Conservation (phyloP, 1,284 basidiomycete species). For the Kalmanozyma brasiliensis region DNA sequence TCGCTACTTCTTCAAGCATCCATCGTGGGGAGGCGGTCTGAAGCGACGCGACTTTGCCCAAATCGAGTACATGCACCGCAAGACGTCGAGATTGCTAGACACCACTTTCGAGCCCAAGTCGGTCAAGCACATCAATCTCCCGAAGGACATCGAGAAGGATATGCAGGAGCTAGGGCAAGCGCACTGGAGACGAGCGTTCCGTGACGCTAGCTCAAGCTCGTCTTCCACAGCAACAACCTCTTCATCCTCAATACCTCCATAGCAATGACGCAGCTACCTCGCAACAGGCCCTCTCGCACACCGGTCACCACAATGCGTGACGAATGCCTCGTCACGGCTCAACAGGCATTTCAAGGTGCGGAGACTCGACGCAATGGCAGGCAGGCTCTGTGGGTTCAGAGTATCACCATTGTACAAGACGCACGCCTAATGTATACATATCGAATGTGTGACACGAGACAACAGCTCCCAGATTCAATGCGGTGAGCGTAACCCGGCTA, state of each 20-base stretch:
- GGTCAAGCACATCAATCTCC: conserved; percentile 58
- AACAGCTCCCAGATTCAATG: too few species aligned
- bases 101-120: conserved; percentile 56
- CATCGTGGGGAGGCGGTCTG: conserved; percentile 60
- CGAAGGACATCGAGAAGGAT: conserved; percentile 41
- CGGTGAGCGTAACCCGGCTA: neutral
- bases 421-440: conserved; percentile 17
- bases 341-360: too few species aligned
- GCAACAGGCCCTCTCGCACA: too few species aligned
- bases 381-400: too few species aligned
- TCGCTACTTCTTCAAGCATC: conserved; percentile 65
- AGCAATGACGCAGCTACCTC: neutral
- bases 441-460: too few species aligned
- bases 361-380: too few species aligned
- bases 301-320: too few species aligned
- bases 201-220: conserved; percentile 11
- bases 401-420: neutral
- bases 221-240: conserved; percentile 1
- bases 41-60: conserved; percentile 60
- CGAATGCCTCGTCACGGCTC: too few species aligned
- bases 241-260: conserved; percentile 17
- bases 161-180: conserved; percentile 42
- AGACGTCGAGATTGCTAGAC: conserved; percentile 55
- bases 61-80: conserved; percentile 65
- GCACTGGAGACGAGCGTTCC: conserved; percentile 36